Evolutionary conservation across 2,329 filamentous ascomycete genomes (phyloP).

Genomic region (Didymella sp.): DNA sequence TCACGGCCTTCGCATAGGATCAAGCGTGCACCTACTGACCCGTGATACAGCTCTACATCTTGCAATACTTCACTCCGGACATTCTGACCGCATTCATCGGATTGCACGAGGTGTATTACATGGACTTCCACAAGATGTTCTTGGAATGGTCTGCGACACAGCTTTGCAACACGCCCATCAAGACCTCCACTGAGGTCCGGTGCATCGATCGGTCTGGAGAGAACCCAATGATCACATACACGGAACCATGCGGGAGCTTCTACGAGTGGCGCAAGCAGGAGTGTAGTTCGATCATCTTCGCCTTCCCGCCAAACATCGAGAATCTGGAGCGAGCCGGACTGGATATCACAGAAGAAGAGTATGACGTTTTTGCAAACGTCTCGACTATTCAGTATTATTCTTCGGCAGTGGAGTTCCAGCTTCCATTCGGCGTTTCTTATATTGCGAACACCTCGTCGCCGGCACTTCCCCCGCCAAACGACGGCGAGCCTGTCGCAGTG

Average conservation of each 20-base stretch:
- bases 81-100: conserved; percentile 48
- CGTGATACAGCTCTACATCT: conserved; percentile 46
- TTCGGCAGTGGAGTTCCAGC: conserved; percentile 41
- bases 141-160: conserved; percentile 41
- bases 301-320: conserved; percentile 45
- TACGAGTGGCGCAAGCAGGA: conserved; percentile 44
- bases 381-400: conserved; percentile 49
- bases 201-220: conserved; percentile 47
- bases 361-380: conserved; percentile 43
- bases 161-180: conserved; percentile 43
- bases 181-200: conserved; percentile 43
- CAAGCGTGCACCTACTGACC: conserved; percentile 37
- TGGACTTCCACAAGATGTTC: conserved; percentile 49
- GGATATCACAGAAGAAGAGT: conserved; percentile 44
- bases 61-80: conserved; percentile 50
- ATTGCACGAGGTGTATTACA: conserved; percentile 47
- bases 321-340: conserved; percentile 44
- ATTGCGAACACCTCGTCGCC: conserved; percentile 36
- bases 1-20: conserved; percentile 28
- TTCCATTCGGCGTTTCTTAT: conserved; percentile 49
- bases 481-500: conserved; percentile 45
- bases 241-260: conserved; percentile 38
- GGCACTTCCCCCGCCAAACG: conserved; percentile 41
- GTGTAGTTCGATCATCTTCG: conserved; percentile 47
- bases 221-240: conserved; percentile 45